Evolutionary conservation across 352 stramenopile genomes (phyloP), one percentile per base, ranked within the genome.

Genomic region (Globisporangium paddicum): DNA sequence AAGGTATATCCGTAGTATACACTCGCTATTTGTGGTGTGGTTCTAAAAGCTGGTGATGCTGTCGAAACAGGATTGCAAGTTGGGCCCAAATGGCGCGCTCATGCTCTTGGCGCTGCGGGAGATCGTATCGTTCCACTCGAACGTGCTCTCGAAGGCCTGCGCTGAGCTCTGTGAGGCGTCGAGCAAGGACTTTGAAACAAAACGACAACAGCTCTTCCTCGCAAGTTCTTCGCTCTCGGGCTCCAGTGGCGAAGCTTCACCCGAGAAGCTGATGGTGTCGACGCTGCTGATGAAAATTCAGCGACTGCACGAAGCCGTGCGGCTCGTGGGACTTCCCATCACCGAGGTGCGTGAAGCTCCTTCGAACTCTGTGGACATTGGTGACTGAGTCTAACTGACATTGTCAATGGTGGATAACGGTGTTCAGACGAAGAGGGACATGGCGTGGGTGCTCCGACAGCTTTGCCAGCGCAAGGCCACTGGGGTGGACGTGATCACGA

Each of bases 401-500:
- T 21, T 49, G 13, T 49, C 21, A 16, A 9, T 34, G 23, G 5
- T 30, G 16, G n/a, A 32, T 3, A 32, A 49, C 23, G 11, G 32
- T 30, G 11, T 13, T 11, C 16, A 74, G 74, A 35, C 55, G 45
- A 55, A 54, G 42, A n/a, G 58, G 13, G 80, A 77, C 61, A 16
- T 80, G 5, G 63, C 71, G 18, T 93, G 81, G 81, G 68, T 89
- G 23, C 41, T 71, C 0, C 73, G 69, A 28, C 73, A 91, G 60
- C 58, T 93, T 1, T 84, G 71, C 23, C 74, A 72, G 48, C 68
- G 71, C 30, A 69, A 64, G 25, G 32, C 69, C 2, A 62, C 54
- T 13, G 67, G 88, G 23, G 60, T 79, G 28, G 81, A 91, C 32
- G 72, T 72, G 48, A 83, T 94, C 62, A 75, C 85, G 13, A 93